Base-by-base conservation (phyloP, 2,329 filamentous ascomycete genomes). In the Daldinia sp. region DNA sequence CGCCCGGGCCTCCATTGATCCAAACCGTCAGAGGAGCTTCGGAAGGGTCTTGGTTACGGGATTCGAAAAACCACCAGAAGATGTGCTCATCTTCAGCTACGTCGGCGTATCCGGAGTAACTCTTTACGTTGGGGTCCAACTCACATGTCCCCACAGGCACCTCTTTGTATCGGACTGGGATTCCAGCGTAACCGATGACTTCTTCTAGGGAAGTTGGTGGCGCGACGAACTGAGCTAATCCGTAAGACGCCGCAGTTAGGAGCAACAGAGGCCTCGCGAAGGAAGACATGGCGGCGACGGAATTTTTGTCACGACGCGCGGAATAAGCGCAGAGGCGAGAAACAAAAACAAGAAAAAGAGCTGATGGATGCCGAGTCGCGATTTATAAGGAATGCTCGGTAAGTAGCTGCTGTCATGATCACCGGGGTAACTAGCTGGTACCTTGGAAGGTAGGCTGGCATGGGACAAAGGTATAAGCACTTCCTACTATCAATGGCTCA, bases 1-100 rank as follows among this genome's bases (percentile, higher is more conserved):
- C 79, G 1, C 85, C 85, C 0, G 82, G 82, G 0, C 82, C 83
- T 17, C 83, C 83, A 58, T 84, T 85, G 52, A 85, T 74, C 83
- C 83, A 85, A 2, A 84, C 71, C 0, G 82, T 84, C 39, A 84
- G 70, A 0, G 81, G 81, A 17, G 82, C 81, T 4, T 78, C 74
- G 3, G 73, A 67, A 3, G 82, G 80, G 57, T 83, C 75, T 13
- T 70, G 58, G 34, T 80, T 76, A 51, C 82, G 76, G 6, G 82
- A 78, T 63, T 84, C 82, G 68, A 84, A 83, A 71, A 83, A 83
- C 80, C 81, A 83, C 69, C 77, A 76, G 72, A 81, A 81, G 34
- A 80, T 77, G 68, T 80, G 79, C 63, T 79, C 63, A 59, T 78
- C 66, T 52, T 74, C 72, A 1, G 69, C 72, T 3, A 81, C 76